Conservation (phyloP, 1,284 basidiomycete species). For the Puccinia novopanici region DNA sequence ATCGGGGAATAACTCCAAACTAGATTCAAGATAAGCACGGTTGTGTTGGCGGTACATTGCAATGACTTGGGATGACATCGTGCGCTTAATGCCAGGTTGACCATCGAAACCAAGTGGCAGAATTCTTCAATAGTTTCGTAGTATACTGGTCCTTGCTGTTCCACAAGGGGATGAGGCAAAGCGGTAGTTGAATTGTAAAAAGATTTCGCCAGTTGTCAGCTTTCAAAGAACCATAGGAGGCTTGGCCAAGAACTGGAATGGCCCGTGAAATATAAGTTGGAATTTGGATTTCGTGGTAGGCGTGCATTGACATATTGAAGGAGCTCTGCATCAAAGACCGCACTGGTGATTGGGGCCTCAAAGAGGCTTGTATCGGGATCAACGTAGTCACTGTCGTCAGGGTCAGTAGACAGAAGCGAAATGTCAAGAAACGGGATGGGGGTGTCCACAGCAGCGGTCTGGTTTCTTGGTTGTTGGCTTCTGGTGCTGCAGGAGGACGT, state of each 20-base stretch:
- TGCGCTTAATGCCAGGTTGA: constrained; percentile 32
- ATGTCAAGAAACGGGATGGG: no score
- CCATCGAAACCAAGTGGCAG: constrained; percentile 16
- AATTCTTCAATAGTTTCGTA: background rate
- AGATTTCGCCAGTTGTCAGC: constrained; percentile 48
- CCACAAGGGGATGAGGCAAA: constrained; percentile 16
- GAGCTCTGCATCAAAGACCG: background rate
- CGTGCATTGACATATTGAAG: constrained; percentile 5
- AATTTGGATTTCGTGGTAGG: background rate
- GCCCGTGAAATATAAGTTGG: constrained; percentile 26
- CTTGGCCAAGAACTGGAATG: constrained; percentile 37
- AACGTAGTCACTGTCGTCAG: background rate
- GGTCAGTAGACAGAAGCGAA: no score
- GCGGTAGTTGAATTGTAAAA: constrained; percentile 30
- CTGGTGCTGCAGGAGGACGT: background rate
- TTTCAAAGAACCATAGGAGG: no score
- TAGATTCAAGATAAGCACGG: no score
- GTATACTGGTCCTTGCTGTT: background rate
- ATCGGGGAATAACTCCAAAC: no score
- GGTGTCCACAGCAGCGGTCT: no score
- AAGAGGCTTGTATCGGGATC: background rate
- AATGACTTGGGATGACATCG: background rate
- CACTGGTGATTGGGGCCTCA: background rate
- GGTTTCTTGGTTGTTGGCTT: constrained; percentile 9
- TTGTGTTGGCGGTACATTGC: background rate